These are phyloP conservation scores for Colletotrichum agaves DNA, from an alignment of 2,329 filamentous ascomycete species.

Conservation along the genomic window DNA sequence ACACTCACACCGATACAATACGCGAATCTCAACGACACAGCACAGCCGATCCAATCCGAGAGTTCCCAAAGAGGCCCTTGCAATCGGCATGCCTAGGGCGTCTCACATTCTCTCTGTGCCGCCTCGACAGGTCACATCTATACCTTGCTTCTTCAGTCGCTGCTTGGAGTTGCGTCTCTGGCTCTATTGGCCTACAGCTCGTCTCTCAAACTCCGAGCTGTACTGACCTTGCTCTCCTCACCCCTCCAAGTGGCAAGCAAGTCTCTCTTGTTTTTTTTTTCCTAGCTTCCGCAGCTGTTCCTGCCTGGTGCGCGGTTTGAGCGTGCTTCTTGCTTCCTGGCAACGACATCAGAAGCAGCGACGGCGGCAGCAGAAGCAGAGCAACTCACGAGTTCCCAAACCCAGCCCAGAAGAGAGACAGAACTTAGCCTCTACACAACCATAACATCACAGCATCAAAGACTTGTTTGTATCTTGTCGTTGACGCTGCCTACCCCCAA, in stretches of 20 bases:
- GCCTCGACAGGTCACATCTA: constrained; percentile 34
- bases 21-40: constrained; percentile 5
- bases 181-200: constrained; percentile 14
- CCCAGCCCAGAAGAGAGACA: background rate
- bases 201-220: background rate
- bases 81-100: constrained; percentile 20
- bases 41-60: constrained; percentile 13
- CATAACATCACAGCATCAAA: background rate
- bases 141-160: constrained; percentile 35
- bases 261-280: background rate
- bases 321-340: constrained; percentile 28
- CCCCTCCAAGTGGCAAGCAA: constrained; percentile 10
- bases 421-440: background rate
- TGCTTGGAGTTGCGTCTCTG: constrained; percentile 14
- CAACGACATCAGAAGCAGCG: constrained; percentile 8
- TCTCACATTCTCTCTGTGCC: constrained; percentile 29
- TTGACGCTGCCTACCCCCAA: background rate
- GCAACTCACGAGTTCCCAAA: constrained; percentile 1
- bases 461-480: background rate
- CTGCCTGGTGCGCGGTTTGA: constrained; percentile 17
- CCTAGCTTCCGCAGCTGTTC: background rate
- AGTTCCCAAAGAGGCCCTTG: constrained; percentile 24
- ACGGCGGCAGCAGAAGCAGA: background rate
- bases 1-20: background rate
- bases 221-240: constrained; percentile 8